Evolutionary conservation across 768 basidiomycete species (phyloP), one percentile per base, ranked within the genome.

Genomic region (Punctularia strigosozonata): DNA sequence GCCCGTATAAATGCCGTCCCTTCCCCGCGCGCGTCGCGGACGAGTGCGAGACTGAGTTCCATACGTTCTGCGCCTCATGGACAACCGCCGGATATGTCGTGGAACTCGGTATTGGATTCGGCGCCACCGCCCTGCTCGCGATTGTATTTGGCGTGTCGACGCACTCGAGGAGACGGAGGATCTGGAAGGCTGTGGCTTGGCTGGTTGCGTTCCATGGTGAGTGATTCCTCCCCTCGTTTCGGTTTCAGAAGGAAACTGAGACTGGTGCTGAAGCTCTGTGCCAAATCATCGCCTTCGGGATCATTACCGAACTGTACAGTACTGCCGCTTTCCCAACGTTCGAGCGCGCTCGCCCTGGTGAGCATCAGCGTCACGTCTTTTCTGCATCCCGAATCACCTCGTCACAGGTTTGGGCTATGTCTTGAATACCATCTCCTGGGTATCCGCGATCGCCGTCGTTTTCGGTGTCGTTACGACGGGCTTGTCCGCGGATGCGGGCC

Each of bases 131-230:
- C 3, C 57, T 81, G 25, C 50, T 66, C 1, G 62, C 80, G 6
- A 64, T 87, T 35, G 50, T 77, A 30, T 64, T 86, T 41, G 83
- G 84, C 3, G 66, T 83, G 15, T 81, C 70, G 50, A 84, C 84
- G 0, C 75, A 75, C 49, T 81, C 81, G 13, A 65, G 83, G 37
- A 65, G 84, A 46, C 65, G 81, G 42, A 71, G 84, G 46, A 77
- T 85, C 23, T 87, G 84, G 84, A 74, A 70, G 51, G 77, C 73
- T 1, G 77, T 80, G 1, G 80, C 80, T 6, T 73, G 71, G 13
- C 55, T 87, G 7, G 61, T 82, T 10, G 55, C 73, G 13, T 49
- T 84, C 15, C 76, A 82, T 50, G 71, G 82, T 79, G 46, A 31
- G 59, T 50, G 5, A 4, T 14, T 31, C 13, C 15, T 20, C 21